Evolutionary conservation across 1,284 basidiomycete genomes (phyloP).

Genomic region (Pseudozyma sp.): DNA sequence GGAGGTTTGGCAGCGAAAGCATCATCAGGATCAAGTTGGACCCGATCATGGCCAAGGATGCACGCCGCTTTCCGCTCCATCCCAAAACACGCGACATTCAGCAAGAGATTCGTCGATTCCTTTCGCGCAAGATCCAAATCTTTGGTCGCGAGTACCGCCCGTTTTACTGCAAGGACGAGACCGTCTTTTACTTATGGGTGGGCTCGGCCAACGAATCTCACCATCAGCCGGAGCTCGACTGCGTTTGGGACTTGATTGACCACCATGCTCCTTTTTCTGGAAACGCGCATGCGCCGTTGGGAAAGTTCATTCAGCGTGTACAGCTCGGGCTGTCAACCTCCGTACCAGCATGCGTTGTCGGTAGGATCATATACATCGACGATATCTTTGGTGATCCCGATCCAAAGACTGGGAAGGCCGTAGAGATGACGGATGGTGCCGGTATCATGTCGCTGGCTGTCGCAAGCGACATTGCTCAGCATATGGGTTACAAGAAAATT

Average conservation of each 20-base stretch:
- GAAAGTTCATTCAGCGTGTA: constrained; percentile 60
- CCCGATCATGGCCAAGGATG: constrained; percentile 20
- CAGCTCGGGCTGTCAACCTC: constrained; percentile 60
- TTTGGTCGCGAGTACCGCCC: constrained; percentile 47
- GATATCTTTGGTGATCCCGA: constrained; percentile 28
- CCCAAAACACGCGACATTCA: constrained; percentile 24
- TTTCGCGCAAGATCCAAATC: constrained; percentile 19
- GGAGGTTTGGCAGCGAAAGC: constrained; percentile 39
- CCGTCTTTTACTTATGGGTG: constrained; percentile 51
- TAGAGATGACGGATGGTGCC: constrained; percentile 46
- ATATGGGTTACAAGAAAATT: constrained; percentile 9
- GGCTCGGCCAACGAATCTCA: constrained; percentile 3
- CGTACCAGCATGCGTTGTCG: constrained; percentile 18
- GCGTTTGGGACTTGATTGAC: constrained; percentile 40
- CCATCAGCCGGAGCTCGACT: constrained; percentile 14
- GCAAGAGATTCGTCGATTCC: constrained; percentile 30
- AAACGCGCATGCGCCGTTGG: constrained; percentile 44
- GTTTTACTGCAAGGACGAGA: constrained; percentile 59
- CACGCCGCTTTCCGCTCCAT: constrained; percentile 10
- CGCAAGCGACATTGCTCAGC: constrained; percentile 20
- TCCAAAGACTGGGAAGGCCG: constrained; percentile 6
- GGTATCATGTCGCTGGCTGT: constrained; percentile 23
- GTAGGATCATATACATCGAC: constrained; percentile 17
- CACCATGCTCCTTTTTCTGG: constrained; percentile 35
- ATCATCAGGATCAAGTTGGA: constrained; percentile 43